phyloP scores from a whole-genome alignment of 345 rosid species.

The Turnera subulata region DNA sequence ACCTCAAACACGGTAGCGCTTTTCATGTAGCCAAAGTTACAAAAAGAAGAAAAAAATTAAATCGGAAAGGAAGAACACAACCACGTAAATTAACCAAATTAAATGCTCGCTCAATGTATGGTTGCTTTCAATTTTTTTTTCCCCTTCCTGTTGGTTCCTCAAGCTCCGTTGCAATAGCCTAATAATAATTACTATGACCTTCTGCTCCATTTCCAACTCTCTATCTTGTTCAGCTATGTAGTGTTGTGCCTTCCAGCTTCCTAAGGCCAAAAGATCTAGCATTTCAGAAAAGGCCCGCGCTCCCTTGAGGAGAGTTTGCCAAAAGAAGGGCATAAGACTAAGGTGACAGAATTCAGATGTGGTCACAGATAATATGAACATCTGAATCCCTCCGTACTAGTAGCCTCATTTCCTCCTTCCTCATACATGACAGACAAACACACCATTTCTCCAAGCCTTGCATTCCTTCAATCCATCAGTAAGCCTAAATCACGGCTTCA shows the following conservation, averaged over 20 bases:
- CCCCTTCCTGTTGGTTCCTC: too few species aligned
- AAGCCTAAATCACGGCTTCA: neutral
- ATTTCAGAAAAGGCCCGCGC: too few species aligned
- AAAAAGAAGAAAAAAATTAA: neutral
- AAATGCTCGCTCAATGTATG: neutral
- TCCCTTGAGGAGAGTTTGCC: too few species aligned
- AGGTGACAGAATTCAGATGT: neutral
- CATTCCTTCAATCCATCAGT: neutral
- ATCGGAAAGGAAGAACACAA: neutral
- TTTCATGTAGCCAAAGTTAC: neutral
- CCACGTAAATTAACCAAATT: conserved; percentile 11
- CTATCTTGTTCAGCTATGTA: neutral
- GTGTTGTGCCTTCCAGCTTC: too few species aligned
- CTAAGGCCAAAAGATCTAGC: too few species aligned
- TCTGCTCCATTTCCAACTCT: neutral
- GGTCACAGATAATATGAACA: neutral
- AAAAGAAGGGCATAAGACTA: too few species aligned
- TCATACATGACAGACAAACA: too few species aligned
- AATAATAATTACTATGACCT: neutral
- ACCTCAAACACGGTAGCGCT: conserved; percentile 6
- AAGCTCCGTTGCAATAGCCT: too few species aligned
- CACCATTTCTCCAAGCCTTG: neutral
- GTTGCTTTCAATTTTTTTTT: neutral
- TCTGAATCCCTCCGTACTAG: neutral
- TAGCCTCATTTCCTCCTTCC: neutral